Base-by-base conservation (phyloP, 306 rosid species). In the Acmispon strigosus region DNA sequence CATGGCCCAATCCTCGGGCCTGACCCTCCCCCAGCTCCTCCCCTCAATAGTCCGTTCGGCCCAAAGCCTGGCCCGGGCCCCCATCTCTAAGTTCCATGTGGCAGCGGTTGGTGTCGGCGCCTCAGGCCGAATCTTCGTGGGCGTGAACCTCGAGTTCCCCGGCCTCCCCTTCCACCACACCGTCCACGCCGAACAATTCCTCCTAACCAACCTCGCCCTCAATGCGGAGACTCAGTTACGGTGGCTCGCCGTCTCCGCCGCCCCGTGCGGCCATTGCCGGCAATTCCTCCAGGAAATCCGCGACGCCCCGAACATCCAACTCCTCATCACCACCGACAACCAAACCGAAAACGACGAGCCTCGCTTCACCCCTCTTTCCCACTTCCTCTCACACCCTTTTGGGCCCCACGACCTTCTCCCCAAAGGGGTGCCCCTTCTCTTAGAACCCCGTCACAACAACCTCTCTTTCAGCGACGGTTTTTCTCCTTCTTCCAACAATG, bases 191-290 rank as follows among this genome's bases (percentile, higher is more conserved):
- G 98, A 94, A 50, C 98, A 94, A 84, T 94, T 94, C 83, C 96
- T 94, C 49, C 72, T 87, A 70, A 79, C 88, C 48, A 94, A 90
- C 52, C 94, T 94, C 73, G 73, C 70, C 47, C 54, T 87, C 74
- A 69, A 94, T 51, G 68, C 36, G 7, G 98, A 94, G 67, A 19
- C 92, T 18, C 69, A 36, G 5, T 89, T 94, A 15, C 70, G 70
- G 2, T 86, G 49, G 62, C 44, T 90, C 66, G 94, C 87, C 76
- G 96, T 89, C 24, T 94, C 97, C 78, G 83, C 96, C 44, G 87
- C 97, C 4, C 98, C 98, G 0, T 94, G 98, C 54, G 97, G 97
- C 70, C 96, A 90, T 80, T 90, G 97, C 90, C 98, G 97, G 42
- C 97, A 94, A 69, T 90, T 93, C 70, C 83, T 88, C 64, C 97